These are phyloP conservation scores for Hawksworthiomyces lignivorus DNA, from an alignment of 2,329 filamentous ascomycete species.

Conservation along the genomic window DNA sequence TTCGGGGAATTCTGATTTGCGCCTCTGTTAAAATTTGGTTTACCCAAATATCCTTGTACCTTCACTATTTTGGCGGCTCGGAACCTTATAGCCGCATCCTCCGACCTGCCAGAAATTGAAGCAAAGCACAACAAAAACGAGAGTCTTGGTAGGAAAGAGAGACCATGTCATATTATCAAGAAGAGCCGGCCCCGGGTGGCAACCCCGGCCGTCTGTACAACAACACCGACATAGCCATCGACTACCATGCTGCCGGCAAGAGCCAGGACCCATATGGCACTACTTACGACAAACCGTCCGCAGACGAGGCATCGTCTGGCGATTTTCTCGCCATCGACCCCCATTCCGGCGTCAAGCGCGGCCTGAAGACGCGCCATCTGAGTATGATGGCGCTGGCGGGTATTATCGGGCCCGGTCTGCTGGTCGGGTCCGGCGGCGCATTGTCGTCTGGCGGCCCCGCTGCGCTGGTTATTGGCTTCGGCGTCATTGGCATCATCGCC, in stretches of 20 bases:
- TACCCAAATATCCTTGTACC: no score
- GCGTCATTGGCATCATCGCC: constrained; percentile 62
- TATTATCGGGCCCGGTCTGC: constrained; percentile 61
- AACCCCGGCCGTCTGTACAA: no score
- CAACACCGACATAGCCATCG: constrained; percentile 3
- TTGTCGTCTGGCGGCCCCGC: constrained; percentile 63
- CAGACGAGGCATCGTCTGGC: constrained; percentile 26
- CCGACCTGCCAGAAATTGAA: no score
- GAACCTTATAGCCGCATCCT: no score
- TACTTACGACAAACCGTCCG: constrained; percentile 14
- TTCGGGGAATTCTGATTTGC: no score
- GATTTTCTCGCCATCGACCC: constrained; percentile 47
- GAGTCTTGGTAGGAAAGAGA: no score
- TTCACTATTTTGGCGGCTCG: no score
- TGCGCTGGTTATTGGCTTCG: constrained; percentile 65
- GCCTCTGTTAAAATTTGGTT: no score
- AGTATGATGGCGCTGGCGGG: constrained; percentile 58
- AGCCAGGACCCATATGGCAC: not conserved
- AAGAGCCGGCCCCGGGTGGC: no score
- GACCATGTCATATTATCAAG: no score
- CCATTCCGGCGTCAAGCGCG: constrained; percentile 58
- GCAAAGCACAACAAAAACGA: no score
- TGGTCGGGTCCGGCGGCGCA: constrained; percentile 65
- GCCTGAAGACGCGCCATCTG: constrained; percentile 59
- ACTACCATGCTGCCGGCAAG: constrained; percentile 9